A percentile compares a stretch with the other conserved stretches of the same genome.
Conservation (phyloP, 73 alveolate species). For the Symbiodinium pilosum region DNA sequence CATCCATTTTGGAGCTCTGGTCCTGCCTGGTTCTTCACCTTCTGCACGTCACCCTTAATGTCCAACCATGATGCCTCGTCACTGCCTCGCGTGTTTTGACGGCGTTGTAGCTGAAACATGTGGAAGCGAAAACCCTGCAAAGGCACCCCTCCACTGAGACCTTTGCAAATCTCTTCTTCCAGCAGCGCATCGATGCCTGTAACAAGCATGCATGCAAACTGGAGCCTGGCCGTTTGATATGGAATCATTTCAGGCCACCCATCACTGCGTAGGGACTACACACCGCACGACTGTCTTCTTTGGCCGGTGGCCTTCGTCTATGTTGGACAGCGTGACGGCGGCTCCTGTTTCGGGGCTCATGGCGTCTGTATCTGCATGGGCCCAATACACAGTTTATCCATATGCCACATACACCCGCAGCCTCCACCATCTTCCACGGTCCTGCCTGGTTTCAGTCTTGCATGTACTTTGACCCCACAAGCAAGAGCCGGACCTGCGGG, state of each 20-base stretch:
- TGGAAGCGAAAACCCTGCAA: too few relatives aligned
- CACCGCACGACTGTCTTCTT: too few relatives aligned
- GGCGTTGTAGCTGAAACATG: too few relatives aligned
- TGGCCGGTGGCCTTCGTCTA: background rate
- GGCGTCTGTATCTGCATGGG: too few relatives aligned
- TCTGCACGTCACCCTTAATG: conserved; percentile 92
- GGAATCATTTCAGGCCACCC: too few relatives aligned
- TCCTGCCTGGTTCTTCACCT: conserved; percentile 64
- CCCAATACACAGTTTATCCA: background rate
- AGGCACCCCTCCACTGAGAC: too few relatives aligned
- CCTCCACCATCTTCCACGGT: background rate
- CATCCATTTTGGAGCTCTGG: too few relatives aligned
- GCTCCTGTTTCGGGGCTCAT: too few relatives aligned
- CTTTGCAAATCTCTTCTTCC: conserved; percentile 22
- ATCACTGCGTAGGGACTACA: too few relatives aligned
- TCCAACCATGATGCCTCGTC: conserved; percentile 88
- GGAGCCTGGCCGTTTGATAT: too few relatives aligned
- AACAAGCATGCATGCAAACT: background rate
- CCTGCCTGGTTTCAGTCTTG: background rate
- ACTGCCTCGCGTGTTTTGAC: conserved; percentile 26
- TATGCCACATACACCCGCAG: background rate
- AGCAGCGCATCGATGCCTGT: conserved; percentile 33
- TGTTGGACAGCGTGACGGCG: conserved; percentile 5
- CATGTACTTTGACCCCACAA: background rate
- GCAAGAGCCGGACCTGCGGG: background rate